phyloP scores from a whole-genome alignment of 2,329 filamentous ascomycete species.

The Aspergillus proliferans region DNA sequence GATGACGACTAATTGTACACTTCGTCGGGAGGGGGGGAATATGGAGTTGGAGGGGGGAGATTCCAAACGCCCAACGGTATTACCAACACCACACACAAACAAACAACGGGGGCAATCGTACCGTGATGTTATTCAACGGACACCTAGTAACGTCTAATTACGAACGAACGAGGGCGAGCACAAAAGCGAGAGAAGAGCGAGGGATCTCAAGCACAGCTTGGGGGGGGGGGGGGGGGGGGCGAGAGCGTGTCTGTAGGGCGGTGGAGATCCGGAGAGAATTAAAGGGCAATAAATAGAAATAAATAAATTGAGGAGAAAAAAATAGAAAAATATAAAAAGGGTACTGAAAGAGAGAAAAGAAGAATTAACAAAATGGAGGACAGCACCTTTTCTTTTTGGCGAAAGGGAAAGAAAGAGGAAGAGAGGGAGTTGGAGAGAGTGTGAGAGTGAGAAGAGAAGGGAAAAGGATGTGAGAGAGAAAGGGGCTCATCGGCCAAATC shows the following conservation, averaged over 20 bases:
- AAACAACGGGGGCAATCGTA: constrained; percentile 6
- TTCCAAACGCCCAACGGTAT: constrained; percentile 4
- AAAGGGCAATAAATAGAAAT: neutral
- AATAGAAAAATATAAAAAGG: constrained; percentile 13
- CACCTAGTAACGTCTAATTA: constrained; percentile 10
- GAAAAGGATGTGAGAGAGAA: neutral
- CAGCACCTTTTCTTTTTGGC: constrained; percentile 15
- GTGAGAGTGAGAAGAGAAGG: neutral
- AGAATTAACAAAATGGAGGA: constrained; percentile 10
- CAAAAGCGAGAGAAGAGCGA: constrained; percentile 3
- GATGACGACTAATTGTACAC: neutral
- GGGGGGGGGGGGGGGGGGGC: constrained; percentile 1
- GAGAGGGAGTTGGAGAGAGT: constrained; percentile 6
- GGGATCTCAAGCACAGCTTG: constrained; percentile 8
- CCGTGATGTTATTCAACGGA: constrained; percentile 9
- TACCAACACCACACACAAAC: constrained; percentile 1
- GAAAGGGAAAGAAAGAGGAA: constrained; percentile 4
- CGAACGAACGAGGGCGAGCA: constrained; percentile 6
- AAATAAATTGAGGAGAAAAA: constrained; percentile 13
- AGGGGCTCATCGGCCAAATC: neutral
- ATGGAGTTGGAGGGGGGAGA: neutral
- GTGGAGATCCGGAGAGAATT: constrained; percentile 7
- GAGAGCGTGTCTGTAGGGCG: constrained; percentile 11
- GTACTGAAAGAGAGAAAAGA: constrained; percentile 23
- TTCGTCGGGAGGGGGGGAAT: constrained; percentile 2